Base-by-base conservation (phyloP, 352 stramenopile species). In the Phytopythium delawarense region DNA sequence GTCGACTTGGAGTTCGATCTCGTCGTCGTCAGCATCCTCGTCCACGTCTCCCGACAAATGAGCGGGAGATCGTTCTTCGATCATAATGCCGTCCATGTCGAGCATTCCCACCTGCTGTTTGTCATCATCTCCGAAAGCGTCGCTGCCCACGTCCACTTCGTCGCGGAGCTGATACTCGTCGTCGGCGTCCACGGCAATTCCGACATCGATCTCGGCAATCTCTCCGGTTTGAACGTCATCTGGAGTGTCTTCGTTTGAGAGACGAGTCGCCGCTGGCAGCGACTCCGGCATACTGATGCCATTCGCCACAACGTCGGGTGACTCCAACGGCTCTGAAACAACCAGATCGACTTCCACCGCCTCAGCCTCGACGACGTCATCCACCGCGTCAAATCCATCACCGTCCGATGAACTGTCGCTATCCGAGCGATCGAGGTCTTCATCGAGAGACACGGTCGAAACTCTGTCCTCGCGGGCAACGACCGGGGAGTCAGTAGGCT, bases 131-230 rank as follows among this genome's bases (percentile, higher is more conserved):
- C 32, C 28, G 28, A 40, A 35, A 11, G n/a, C 28, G 20, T 56
- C 50, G 16, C 20, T 56, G 50, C 25, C 32, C 2, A 40, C 15
- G 15, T 56, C 50, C 37, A 56, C 50, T 56, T 56, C 50, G 16
- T 56, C 50, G 16, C 50, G 50, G 16, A 25, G 50, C 28, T 56
- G 50, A 16, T 56, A 56, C 18, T 56, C 50, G 20, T 56, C 50
- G 13, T 42, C 50, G 11, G 28, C 11, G 18, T 56, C 28, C 5
- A 56, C 50, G 4, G 12, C 32, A 1, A 25, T 15, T 12, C 45
- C 45, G 15, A 51, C 21, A 25, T 35, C 28, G 28, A 56, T 30
- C 50, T 56, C 50, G 16, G 50, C 50, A 16, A 56, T 25, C 28
- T 40, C 32, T n/a, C 50, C 50, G 7, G 50, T 18, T 7, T 56